Evolutionary conservation across 2,329 filamentous ascomycete species (phyloP).

Genomic region (Metarhizium rileyi): DNA sequence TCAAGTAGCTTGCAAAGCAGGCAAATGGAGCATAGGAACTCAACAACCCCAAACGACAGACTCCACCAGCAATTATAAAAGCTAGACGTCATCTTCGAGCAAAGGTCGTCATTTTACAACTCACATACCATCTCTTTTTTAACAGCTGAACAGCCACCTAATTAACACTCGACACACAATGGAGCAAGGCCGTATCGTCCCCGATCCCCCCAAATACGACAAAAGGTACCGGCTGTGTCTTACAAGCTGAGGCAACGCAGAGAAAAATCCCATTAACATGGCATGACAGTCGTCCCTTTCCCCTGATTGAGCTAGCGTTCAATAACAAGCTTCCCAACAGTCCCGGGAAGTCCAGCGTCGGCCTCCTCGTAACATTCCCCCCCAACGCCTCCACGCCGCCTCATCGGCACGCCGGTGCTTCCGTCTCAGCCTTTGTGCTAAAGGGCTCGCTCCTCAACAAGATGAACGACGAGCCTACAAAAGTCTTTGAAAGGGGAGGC

Average conservation of each 20-base stretch:
- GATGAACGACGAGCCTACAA: constrained; percentile 13
- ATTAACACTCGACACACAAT: no score
- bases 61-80: no score
- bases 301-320: constrained; percentile 9
- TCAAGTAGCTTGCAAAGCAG: no score
- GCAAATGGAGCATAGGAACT: no score
- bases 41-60: no score
- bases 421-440: constrained; percentile 11
- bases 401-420: constrained; percentile 13
- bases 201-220: constrained; percentile 1
- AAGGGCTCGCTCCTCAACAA: constrained; percentile 14
- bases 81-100: no score
- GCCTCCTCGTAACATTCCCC: constrained; percentile 13
- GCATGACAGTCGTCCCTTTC: constrained; percentile 2
- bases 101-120: no score
- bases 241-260: no score
- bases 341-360: constrained; percentile 13
- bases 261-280: neutral
- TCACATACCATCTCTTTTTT: no score
- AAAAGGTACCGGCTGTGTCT: neutral
- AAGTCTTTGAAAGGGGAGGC: constrained; percentile 12
- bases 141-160: no score
- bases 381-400: constrained; percentile 13
- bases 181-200: constrained; percentile 8
- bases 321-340: constrained; percentile 13